Base-by-base conservation (phyloP, 1,139 yeast species). In the Pichia kudriavzevii region DNA sequence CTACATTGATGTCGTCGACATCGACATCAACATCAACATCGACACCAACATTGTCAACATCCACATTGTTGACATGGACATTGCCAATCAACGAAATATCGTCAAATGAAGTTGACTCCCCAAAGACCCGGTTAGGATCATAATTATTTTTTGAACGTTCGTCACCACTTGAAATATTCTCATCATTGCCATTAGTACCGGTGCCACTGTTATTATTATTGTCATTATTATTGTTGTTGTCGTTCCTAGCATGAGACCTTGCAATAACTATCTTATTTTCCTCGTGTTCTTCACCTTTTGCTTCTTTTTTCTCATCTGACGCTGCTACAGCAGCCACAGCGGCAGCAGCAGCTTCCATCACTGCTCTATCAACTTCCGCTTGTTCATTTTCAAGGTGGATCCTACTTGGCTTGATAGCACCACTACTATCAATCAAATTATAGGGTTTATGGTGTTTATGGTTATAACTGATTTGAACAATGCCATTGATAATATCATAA, bases 371-470 rank as follows among this genome's bases (percentile, higher is more conserved):
- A 17, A 31, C 32, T 8, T 38, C 35, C 7, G 13, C 28, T 11
- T 26, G 20, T 15, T 26, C 12, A 13, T 15, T n/a, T n/a, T 8
- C 24, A 8, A 24, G 27, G 12, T 33, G 31, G n/a, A 10, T 14
- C 15, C n/a, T n/a, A n/a, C 5, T 18, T 11, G 17, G 8, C 14
- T 16, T 12, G 28, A 12, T 26, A 1, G 7, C 14, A 26, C 14
- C 14, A 26, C 5, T 10, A 10, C 14, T 12, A 15, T 3, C 14
- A 5, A 10, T 4, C 21, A 16, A 12, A 18, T 26, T 26, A 3
- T 15, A 53, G 5, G 66, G 65, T 11, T 43, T 46, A 42, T 64
- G 69, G 26, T 58, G 55, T 38, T 55, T 60, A 42, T 64, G 69
- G 35, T 52, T 58, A 44, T 51, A 64, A 22, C 53, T 42, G 2